These are phyloP conservation scores for Ormosia emarginata DNA, from an alignment of 306 rosid genomes.

Conservation along the genomic window DNA sequence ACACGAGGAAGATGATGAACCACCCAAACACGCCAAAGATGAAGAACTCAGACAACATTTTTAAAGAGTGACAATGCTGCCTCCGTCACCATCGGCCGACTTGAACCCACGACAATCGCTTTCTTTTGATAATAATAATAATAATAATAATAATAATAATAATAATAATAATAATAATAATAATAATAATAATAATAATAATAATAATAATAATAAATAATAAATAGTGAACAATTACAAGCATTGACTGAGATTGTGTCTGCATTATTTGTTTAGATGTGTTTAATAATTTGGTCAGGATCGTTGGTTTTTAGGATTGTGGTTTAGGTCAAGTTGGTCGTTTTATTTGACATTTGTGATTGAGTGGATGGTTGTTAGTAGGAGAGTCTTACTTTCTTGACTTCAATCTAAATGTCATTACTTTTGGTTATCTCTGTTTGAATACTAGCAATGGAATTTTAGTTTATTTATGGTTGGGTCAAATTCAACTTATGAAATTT, in stretches of 20 bases:
- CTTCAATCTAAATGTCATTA: slow-evolving; percentile 33
- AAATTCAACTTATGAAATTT: not conserved
- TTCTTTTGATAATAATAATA: too few relatives aligned
- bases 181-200: too few relatives aligned
- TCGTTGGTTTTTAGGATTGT: not conserved
- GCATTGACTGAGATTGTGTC: not conserved
- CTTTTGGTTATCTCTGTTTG: slow-evolving; percentile 1
- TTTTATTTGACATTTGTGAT: slow-evolving; percentile 25
- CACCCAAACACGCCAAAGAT: too few relatives aligned
- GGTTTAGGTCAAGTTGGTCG: not conserved
- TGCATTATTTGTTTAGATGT: not conserved
- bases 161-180: too few relatives aligned
- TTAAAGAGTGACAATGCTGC: too few relatives aligned
- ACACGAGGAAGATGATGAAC: too few relatives aligned
- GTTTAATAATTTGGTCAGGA: not conserved
- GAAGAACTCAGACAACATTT: too few relatives aligned
- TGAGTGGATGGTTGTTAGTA: slow-evolving; percentile 29
- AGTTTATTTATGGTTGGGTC: not conserved
- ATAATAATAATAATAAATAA: too few relatives aligned
- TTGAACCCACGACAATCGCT: too few relatives aligned
- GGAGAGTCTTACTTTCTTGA: slow-evolving; percentile 30
- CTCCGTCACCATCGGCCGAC: too few relatives aligned
- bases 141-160: too few relatives aligned
- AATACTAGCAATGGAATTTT: not conserved
- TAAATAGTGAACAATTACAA: too few relatives aligned